Evolutionary conservation across 2,329 filamentous ascomycete species (phyloP).

Genomic region (Penicillium thymicola): DNA sequence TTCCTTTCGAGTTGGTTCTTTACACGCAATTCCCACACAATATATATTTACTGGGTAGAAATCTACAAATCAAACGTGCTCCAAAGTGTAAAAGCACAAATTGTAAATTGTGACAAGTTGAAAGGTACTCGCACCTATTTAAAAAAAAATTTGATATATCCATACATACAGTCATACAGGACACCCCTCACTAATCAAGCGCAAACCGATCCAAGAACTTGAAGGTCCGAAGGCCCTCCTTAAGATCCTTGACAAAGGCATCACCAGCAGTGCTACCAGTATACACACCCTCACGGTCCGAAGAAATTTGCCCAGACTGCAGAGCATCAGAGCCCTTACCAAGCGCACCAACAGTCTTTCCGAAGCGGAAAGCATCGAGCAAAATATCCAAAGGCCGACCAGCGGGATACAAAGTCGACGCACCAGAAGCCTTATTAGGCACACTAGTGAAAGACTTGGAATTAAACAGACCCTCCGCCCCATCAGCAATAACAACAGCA

Average conservation of each 20-base stretch:
- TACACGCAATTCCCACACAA: neutral
- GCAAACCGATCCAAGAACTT: conserved; percentile 65
- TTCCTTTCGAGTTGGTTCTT: neutral
- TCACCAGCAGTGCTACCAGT: conserved; percentile 31
- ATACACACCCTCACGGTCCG: conserved; percentile 36
- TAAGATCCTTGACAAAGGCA: conserved; percentile 47
- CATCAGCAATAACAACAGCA: conserved; percentile 56
- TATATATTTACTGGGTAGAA: neutral
- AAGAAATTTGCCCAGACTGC: conserved; percentile 44
- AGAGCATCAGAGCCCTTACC: conserved; percentile 47
- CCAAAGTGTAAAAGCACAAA: neutral
- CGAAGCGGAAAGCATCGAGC: conserved; percentile 62
- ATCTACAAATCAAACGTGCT: neutral
- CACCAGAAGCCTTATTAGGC: conserved; percentile 33
- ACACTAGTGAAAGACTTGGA: conserved; percentile 16
- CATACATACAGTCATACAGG: neutral
- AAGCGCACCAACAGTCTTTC: conserved; percentile 65
- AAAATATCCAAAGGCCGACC: conserved; percentile 64
- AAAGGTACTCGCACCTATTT: neutral
- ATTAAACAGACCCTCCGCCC: conserved; percentile 53
- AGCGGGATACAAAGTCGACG: conserved; percentile 60
- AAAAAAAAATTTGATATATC: neutral
- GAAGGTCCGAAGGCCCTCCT: conserved; percentile 60
- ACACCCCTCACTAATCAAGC: conserved; percentile 21
- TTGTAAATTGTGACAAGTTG: neutral